Conservation (phyloP, 495 filamentous ascomycete species). For the Penicillium cinerascens region DNA sequence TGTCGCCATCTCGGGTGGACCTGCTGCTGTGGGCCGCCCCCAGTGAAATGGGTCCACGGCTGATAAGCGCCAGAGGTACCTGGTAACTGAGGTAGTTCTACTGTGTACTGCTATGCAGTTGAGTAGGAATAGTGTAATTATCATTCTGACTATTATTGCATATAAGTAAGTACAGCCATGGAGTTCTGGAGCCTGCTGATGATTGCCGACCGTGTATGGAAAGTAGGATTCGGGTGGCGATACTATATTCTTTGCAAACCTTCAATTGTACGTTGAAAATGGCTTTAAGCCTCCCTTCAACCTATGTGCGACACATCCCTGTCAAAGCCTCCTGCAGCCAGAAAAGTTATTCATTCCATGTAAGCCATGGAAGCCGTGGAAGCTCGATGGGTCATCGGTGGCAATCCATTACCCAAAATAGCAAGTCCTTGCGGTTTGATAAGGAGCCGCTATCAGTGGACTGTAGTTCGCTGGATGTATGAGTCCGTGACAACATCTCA, state of each 20-base stretch:
- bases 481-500: neutral
- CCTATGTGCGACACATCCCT: neutral
- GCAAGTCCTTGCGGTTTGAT: constrained; percentile 23
- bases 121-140: neutral
- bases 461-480: constrained; percentile 4
- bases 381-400: constrained; percentile 11
- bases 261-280: neutral
- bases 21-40: constrained; percentile 16
- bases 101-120: neutral
- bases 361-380: neutral
- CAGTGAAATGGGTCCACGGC: neutral
- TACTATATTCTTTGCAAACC: neutral
- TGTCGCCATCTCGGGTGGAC: constrained; percentile 23
- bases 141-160: no score
- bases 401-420: constrained; percentile 14
- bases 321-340: neutral
- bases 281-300: neutral
- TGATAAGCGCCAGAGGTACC: neutral
- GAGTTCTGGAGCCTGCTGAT: no score
- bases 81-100: neutral
- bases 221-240: neutral
- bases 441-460: constrained; percentile 14
- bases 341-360: neutral
- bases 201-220: neutral
- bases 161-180: no score